A percentile compares a stretch with the other conserved stretches of the same genome.
Evolutionary conservation across 1,139 yeast species (phyloP).

Genomic region (Casaregolazyma suthepensis): DNA sequence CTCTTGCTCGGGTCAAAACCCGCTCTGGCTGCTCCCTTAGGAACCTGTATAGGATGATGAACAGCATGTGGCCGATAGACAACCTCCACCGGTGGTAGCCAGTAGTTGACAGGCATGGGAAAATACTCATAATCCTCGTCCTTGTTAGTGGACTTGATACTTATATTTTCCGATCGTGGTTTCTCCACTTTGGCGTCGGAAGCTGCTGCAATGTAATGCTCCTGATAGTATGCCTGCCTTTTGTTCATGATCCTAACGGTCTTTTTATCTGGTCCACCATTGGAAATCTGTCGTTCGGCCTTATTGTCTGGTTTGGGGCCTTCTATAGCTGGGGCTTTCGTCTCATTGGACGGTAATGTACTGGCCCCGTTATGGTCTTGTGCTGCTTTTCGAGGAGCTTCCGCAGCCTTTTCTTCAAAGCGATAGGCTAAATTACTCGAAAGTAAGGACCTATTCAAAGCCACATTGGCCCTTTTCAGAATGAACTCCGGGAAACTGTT

Average conservation of each 20-base stretch:
- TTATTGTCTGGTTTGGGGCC: neutral
- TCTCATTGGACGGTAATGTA: neutral
- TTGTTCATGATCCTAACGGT: neutral
- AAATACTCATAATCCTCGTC: constrained; percentile 44
- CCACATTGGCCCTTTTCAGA: neutral
- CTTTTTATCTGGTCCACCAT: neutral
- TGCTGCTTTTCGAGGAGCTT: neutral
- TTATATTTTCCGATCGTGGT: constrained; percentile 1
- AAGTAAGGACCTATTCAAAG: neutral
- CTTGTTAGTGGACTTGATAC: constrained; percentile 9
- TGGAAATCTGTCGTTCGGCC: neutral
- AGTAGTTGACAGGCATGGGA: constrained; percentile 51
- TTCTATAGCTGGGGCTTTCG: neutral
- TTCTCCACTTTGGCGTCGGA: neutral
- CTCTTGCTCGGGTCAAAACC: constrained; percentile 34
- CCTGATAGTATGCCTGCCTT: constrained; percentile 7
- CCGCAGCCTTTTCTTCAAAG: neutral
- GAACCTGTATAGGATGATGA: constrained; percentile 35
- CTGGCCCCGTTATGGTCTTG: neutral
- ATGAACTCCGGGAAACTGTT: constrained; percentile 2
- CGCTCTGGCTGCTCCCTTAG: constrained; percentile 16
- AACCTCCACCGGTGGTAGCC: constrained; percentile 54
- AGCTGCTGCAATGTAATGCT: constrained; percentile 4
- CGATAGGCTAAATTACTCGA: neutral
- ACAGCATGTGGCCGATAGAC: constrained; percentile 57